Conservation (phyloP, 495 filamentous ascomycete species). For the Daldinia grandis region DNA sequence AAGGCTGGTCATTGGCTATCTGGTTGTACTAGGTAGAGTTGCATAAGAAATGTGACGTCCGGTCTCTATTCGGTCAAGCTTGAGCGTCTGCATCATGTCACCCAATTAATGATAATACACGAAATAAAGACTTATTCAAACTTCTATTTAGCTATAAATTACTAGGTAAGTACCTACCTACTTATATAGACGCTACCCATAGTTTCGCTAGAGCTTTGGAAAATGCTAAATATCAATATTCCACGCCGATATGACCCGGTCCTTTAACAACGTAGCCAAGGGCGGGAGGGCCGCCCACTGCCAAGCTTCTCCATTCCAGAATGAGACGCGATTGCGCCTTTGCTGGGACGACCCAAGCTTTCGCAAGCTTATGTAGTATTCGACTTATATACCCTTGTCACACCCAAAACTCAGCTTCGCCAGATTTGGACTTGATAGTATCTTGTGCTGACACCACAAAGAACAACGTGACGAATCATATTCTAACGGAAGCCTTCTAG, state of each 20-base stretch:
- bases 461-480: conserved; percentile 19
- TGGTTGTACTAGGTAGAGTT: neutral
- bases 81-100: neutral
- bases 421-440: conserved; percentile 14
- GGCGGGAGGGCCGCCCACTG: conserved; percentile 17
- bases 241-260: neutral
- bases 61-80: neutral
- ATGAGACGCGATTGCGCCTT: conserved; percentile 10
- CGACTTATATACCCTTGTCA: conserved; percentile 13
- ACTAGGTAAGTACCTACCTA: too few species aligned
- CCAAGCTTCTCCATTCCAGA: conserved; percentile 17
- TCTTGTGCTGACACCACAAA: conserved; percentile 29
- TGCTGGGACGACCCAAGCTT: conserved; percentile 11
- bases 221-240: neutral
- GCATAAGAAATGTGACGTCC: conserved; percentile 1
- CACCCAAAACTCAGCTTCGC: conserved; percentile 30
- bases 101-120: neutral
- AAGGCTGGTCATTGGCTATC: neutral
- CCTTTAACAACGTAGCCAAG: neutral
- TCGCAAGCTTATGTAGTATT: conserved; percentile 23
- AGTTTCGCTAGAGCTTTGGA: neutral
- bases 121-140: neutral
- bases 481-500: conserved; percentile 25
- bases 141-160: neutral
- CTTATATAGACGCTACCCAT: too few species aligned